These are phyloP conservation scores for Cardiospermum halicacabum DNA, from an alignment of 345 rosid genomes.

Conservation along the genomic window DNA sequence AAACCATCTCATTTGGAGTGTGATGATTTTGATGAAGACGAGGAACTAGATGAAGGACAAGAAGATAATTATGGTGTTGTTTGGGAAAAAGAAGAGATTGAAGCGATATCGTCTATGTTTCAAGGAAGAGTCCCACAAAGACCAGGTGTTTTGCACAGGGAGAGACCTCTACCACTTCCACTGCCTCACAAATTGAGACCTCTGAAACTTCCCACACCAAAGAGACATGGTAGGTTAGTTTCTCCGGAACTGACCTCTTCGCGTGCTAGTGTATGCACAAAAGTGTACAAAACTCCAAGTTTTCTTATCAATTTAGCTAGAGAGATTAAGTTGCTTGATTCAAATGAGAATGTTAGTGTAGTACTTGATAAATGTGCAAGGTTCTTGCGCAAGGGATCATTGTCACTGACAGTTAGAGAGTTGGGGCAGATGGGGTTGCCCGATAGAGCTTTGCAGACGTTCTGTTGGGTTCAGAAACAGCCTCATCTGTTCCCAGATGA, in stretches of 20 bases:
- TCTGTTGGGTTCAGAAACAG: slow-evolving; percentile 77
- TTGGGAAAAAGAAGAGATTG: slow-evolving; percentile 72
- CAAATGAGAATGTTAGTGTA: slow-evolving; percentile 45
- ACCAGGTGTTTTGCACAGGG: slow-evolving; percentile 45
- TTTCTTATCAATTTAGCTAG: slow-evolving; percentile 68
- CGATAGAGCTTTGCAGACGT: slow-evolving; percentile 71
- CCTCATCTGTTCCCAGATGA: slow-evolving; percentile 67
- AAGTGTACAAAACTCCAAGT: slow-evolving; percentile 48
- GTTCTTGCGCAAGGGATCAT: slow-evolving; percentile 71
- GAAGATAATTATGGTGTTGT: slow-evolving; percentile 18
- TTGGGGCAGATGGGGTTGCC: slow-evolving; percentile 82
- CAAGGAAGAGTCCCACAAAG: slow-evolving; percentile 73
- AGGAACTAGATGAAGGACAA: slow-evolving; percentile 4
- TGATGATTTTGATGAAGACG: slow-evolving; percentile 17
- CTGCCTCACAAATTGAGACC: slow-evolving; percentile 74
- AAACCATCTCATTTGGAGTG: slow-evolving; percentile 16
- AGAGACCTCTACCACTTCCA: slow-evolving; percentile 78
- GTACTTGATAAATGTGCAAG: slow-evolving; percentile 50
- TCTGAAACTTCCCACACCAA: slow-evolving; percentile 54
- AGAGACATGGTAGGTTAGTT: slow-evolving; percentile 32
- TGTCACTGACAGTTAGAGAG: slow-evolving; percentile 67
- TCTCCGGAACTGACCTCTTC: slow-evolving; percentile 20
- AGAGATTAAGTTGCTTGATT: slow-evolving; percentile 43
- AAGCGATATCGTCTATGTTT: slow-evolving; percentile 76
- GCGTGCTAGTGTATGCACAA: slow-evolving; percentile 37